Percentiles rank a stretch among this genome's conserved stretches.
phyloP scores from a whole-genome alignment of 176 grass and related monocot species.

The Tillandsia leiboldiana region DNA sequence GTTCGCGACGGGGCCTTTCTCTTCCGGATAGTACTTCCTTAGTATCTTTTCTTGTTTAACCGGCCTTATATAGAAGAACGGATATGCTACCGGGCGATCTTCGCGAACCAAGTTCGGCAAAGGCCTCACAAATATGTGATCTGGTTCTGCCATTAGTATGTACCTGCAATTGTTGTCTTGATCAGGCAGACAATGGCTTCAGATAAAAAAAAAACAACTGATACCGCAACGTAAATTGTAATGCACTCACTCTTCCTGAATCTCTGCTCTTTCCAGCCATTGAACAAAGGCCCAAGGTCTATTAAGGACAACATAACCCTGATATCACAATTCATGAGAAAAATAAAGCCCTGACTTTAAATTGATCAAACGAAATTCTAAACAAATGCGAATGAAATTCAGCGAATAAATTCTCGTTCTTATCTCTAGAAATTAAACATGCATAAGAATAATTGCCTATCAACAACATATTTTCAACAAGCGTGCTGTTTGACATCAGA shows the following conservation, averaged over 20 bases:
- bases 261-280: constrained; percentile 65
- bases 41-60: constrained; percentile 72
- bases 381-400: background rate
- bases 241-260: constrained; percentile 70
- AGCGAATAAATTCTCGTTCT: too few relatives aligned
- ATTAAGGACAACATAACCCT: constrained; percentile 95
- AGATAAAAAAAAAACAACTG: background rate
- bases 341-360: background rate
- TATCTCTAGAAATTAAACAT: too few relatives aligned
- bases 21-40: constrained; percentile 86
- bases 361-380: background rate
- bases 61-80: constrained; percentile 92
- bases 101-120: constrained; percentile 76
- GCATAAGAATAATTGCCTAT: too few relatives aligned
- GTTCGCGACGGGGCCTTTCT: constrained; percentile 72
- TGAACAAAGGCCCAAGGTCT: constrained; percentile 99
- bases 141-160: constrained; percentile 95
- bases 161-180: constrained; percentile 48
- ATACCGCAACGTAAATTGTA: background rate
- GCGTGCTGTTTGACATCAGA: too few relatives aligned
- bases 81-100: constrained; percentile 60
- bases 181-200: constrained; percentile 15
- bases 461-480: too few relatives aligned
- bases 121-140: constrained; percentile 90
- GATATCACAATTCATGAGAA: constrained; percentile 14